These are phyloP conservation scores for Verticillium dahliae DNA, from an alignment of 2,329 filamentous ascomycete genomes.

Conservation along the genomic window DNA sequence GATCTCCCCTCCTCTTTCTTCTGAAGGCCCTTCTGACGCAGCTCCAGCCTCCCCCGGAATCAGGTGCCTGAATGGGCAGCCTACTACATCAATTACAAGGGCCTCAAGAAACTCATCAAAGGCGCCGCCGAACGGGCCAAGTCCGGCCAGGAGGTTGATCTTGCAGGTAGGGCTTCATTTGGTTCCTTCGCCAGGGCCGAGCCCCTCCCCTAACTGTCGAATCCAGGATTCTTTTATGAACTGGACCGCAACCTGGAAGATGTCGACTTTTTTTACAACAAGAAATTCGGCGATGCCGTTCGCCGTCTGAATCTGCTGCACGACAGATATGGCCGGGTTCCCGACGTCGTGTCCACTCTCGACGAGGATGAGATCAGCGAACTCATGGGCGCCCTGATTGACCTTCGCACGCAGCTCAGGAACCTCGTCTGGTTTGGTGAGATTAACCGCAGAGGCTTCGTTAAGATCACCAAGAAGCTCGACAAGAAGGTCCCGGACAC, in stretches of 20 bases:
- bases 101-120: slow-evolving; percentile 93
- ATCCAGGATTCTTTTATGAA: slow-evolving; percentile 87
- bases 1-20: not conserved
- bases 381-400: slow-evolving; percentile 80
- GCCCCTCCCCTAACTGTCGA: slow-evolving; percentile 28
- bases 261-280: slow-evolving; percentile 95
- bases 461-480: slow-evolving; percentile 98
- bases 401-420: slow-evolving; percentile 77
- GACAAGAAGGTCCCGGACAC: slow-evolving; percentile 85
- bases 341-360: slow-evolving; percentile 63
- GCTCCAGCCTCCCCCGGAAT: slow-evolving; percentile 61
- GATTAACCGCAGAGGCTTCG: slow-evolving; percentile 88
- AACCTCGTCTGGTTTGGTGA: slow-evolving; percentile 98
- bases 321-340: slow-evolving; percentile 74
- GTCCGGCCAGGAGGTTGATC: slow-evolving; percentile 70
- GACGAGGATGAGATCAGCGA: slow-evolving; percentile 90
- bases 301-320: slow-evolving; percentile 81
- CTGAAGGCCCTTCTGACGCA: slow-evolving; percentile 13
- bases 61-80: slow-evolving; percentile 84
- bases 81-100: slow-evolving; percentile 84
- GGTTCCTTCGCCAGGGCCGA: slow-evolving; percentile 15
- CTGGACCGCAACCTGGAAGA: slow-evolving; percentile 96
- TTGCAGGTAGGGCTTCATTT: slow-evolving; percentile 62
- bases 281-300: slow-evolving; percentile 79
- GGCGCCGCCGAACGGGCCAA: slow-evolving; percentile 59